Evolutionary conservation across 805 yeast genomes (phyloP).

Genomic region (Hyphopichia homilentoma): DNA sequence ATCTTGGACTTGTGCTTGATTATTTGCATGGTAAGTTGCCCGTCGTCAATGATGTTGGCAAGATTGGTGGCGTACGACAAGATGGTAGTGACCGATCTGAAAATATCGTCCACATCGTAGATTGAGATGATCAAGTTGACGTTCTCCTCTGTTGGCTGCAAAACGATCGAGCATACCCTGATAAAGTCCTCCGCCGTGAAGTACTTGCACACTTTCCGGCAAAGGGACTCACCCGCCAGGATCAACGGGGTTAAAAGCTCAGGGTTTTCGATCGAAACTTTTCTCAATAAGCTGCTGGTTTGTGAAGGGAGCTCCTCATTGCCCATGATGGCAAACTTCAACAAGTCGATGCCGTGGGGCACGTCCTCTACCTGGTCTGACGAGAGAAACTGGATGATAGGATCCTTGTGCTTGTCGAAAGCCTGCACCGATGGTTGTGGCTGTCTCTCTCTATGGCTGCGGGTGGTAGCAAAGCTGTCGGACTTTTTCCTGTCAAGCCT

Average conservation of each 20-base stretch:
- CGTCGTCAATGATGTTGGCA: conserved; percentile 25
- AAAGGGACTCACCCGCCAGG: conserved; percentile 17
- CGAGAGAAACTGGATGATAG: conserved; percentile 31
- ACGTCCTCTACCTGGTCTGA: conserved; percentile 27
- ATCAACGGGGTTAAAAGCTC: conserved; percentile 29
- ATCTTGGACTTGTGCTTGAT: conserved; percentile 29
- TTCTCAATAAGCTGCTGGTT: conserved; percentile 17
- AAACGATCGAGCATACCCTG: conserved; percentile 22
- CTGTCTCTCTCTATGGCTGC: conserved; percentile 13
- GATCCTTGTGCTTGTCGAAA: conserved; percentile 26
- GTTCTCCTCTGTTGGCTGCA: conserved; percentile 16
- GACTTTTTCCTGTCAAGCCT: no score
- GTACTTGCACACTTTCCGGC: conserved; percentile 20
- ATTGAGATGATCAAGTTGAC: conserved; percentile 19
- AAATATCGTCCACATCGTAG: conserved; percentile 24
- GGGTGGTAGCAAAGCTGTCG: conserved; percentile 24
- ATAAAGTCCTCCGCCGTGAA: conserved; percentile 34
- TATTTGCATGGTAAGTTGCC: conserved; percentile 33
- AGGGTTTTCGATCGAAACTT: conserved; percentile 28
- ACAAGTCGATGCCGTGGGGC: conserved; percentile 32
- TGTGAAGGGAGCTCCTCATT: conserved; percentile 30
- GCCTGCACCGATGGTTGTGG: conserved; percentile 2
- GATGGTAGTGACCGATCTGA: conserved; percentile 22
- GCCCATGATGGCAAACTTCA: conserved; percentile 35
- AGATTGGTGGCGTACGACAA: conserved; percentile 28